Evolutionary conservation across 1,139 yeast species (phyloP).

Genomic region (Pichia sp.): DNA sequence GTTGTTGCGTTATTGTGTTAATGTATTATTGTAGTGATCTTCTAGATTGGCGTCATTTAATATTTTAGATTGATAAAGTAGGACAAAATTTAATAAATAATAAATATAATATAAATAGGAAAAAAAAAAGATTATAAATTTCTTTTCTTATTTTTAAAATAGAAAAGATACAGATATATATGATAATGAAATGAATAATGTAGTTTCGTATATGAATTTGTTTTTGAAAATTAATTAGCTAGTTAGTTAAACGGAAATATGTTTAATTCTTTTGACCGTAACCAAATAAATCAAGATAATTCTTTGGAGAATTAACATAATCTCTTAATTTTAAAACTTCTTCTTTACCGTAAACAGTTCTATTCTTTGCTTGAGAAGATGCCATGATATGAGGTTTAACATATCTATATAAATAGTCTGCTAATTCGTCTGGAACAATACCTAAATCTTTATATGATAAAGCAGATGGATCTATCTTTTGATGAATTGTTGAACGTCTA

Average conservation of each 20-base stretch:
- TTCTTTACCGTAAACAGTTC: constrained; percentile 32
- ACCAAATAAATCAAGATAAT: constrained; percentile 27
- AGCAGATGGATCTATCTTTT: constrained; percentile 55
- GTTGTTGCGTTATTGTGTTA: too few species aligned
- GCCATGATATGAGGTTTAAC: constrained; percentile 35
- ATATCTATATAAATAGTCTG: constrained; percentile 62
- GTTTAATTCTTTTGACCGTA: constrained; percentile 13
- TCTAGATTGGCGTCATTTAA: too few species aligned
- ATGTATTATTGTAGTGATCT: too few species aligned
- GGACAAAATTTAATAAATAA: background rate
- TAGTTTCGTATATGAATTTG: background rate
- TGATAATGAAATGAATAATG: constrained; percentile 1
- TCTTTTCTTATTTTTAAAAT: too few species aligned
- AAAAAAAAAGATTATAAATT: background rate
- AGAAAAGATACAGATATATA: too few species aligned
- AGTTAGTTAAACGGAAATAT: too few species aligned
- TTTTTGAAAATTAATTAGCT: too few species aligned
- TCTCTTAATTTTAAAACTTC: constrained; percentile 30
- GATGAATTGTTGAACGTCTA: constrained; percentile 70
- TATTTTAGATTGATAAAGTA: background rate
- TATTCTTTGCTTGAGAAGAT: constrained; percentile 29
- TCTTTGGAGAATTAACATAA: constrained; percentile 31
- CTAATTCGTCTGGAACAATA: constrained; percentile 60
- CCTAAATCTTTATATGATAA: constrained; percentile 69
- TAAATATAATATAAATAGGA: background rate